Evolutionary conservation across 2,329 filamentous ascomycete species (phyloP).

Genomic region (Colletotrichum godetiae): DNA sequence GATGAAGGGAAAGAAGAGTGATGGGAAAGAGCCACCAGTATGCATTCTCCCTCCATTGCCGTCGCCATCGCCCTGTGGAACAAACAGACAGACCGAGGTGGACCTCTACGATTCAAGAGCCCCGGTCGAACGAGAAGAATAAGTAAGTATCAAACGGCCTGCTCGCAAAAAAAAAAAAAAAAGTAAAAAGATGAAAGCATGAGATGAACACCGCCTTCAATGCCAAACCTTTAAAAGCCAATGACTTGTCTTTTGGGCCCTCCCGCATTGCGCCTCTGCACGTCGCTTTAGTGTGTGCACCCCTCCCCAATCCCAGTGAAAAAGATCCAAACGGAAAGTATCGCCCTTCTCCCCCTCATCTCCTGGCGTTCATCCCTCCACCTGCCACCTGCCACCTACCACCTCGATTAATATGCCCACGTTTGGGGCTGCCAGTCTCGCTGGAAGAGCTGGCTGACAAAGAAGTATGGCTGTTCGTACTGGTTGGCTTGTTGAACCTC

Average conservation of each 20-base stretch:
- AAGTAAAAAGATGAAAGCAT: not conserved
- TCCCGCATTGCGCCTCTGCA: slow-evolving; percentile 32
- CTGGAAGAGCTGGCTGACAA: slow-evolving; percentile 69
- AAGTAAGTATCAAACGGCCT: not conserved
- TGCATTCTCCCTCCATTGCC: not conserved
- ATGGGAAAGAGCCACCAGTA: not conserved
- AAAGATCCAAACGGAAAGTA: slow-evolving; percentile 2
- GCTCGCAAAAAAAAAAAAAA: not conserved
- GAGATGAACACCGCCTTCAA: slow-evolving; percentile 26
- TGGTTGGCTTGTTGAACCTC: slow-evolving; percentile 53
- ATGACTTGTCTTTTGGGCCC: slow-evolving; percentile 29
- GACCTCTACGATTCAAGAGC: not conserved
- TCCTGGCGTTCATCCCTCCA: not conserved
- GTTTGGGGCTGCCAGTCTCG: slow-evolving; percentile 60
- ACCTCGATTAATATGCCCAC: slow-evolving; percentile 41
- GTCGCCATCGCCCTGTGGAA: not conserved
- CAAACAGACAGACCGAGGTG: slow-evolving; percentile 18
- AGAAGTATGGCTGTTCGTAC: slow-evolving; percentile 69
- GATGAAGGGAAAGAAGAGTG: not conserved
- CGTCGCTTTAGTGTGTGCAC: slow-evolving; percentile 14
- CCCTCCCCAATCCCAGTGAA: slow-evolving; percentile 10
- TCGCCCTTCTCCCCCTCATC: not conserved
- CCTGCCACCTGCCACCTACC: not conserved
- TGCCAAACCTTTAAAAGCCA: slow-evolving; percentile 29
- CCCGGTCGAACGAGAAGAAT: slow-evolving; percentile 1